A percentile compares a stretch with the other conserved stretches of the same genome.
Conservation (phyloP, 176 grass and related monocot species). For the Oryza rufipogon region DNA sequence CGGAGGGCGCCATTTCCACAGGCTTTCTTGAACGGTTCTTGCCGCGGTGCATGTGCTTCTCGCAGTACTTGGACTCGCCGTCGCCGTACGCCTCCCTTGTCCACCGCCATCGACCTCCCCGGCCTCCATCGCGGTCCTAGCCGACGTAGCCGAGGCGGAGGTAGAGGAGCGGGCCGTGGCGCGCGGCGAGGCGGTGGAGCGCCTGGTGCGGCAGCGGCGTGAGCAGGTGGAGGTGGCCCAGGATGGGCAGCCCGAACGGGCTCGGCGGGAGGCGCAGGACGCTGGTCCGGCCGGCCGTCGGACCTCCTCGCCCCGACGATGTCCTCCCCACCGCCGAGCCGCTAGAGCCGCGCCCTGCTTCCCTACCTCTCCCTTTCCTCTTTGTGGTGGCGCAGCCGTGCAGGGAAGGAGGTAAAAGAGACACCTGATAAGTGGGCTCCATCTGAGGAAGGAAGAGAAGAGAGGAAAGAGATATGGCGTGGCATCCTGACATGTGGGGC, state of each 20-base stretch:
- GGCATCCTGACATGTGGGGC: no score
- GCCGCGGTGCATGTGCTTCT: constrained; percentile 96
- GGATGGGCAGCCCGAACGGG: constrained; percentile 59
- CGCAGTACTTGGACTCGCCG: constrained; percentile 94
- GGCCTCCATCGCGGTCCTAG: no score
- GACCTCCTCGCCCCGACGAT: no score
- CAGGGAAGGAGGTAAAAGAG: no score
- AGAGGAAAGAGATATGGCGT: no score
- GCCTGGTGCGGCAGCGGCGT: constrained; percentile 64
- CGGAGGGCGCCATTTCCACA: constrained; percentile 58
- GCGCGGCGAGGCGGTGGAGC: constrained; percentile 54
- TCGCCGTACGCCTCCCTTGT: constrained; percentile 63
- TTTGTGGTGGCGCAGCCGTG: no score
- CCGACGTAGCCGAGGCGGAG: constrained; percentile 63
- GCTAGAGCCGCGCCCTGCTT: no score
- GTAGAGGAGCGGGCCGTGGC: constrained; percentile 57
- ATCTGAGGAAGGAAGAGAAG: no score
- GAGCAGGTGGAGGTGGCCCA: constrained; percentile 87
- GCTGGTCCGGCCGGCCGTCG: not conserved
- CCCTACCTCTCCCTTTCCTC: no score
- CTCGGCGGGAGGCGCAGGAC: constrained; percentile 50
- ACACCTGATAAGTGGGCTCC: no score
- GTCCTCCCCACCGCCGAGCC: no score
- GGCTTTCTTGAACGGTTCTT: constrained; percentile 99
- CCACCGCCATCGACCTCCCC: constrained; percentile 57